These are phyloP conservation scores for Podospora fimiseda DNA, from an alignment of 495 filamentous ascomycete species.

Conservation along the genomic window DNA sequence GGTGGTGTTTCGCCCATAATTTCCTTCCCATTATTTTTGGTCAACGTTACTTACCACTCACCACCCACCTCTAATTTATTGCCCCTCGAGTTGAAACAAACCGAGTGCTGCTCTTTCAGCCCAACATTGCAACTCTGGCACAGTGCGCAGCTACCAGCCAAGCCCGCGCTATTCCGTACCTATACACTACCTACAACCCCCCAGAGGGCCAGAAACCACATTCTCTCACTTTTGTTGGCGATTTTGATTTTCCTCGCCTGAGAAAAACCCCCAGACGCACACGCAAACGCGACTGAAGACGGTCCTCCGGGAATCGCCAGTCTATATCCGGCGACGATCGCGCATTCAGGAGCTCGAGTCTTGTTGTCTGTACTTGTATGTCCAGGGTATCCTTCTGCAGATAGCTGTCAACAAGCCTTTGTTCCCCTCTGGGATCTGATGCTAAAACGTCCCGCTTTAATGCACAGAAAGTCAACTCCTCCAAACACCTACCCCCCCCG, in stretches of 20 bases:
- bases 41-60: too few relatives aligned
- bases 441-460: background rate
- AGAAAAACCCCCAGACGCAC: background rate
- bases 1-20: slow-evolving; percentile 9
- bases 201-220: background rate
- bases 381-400: background rate
- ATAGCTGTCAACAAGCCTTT: background rate
- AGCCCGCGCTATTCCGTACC: slow-evolving; percentile 1
- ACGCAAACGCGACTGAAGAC: slow-evolving; percentile 2
- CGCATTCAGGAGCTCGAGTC: slow-evolving; percentile 3
- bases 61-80: background rate
- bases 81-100: background rate
- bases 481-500: background rate
- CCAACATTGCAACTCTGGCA: slow-evolving; percentile 2
- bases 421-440: slow-evolving; percentile 1
- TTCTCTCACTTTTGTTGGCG: background rate
- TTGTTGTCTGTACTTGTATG: slow-evolving; percentile 9
- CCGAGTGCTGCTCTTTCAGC: slow-evolving; percentile 2
- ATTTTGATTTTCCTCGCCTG: slow-evolving; percentile 5
- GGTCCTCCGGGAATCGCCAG: background rate
- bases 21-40: too few relatives aligned
- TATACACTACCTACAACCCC: background rate
- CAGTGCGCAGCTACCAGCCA: background rate
- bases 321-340: slow-evolving; percentile 5
- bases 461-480: background rate